These are phyloP conservation scores for Exidia glandulosa DNA, from an alignment of 768 basidiomycete genomes.

Conservation along the genomic window DNA sequence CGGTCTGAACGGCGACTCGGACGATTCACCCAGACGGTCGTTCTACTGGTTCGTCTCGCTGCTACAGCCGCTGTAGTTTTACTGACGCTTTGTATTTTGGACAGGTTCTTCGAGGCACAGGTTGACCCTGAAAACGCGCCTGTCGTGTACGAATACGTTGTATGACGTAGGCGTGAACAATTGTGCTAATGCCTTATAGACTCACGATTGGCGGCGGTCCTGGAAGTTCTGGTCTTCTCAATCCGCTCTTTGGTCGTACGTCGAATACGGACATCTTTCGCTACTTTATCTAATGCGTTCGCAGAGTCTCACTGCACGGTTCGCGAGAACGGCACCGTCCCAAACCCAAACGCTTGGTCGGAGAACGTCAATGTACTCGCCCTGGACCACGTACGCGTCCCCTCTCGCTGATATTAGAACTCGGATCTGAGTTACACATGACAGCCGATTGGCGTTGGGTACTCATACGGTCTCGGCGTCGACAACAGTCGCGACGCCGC, in stretches of 20 bases:
- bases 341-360: conserved; percentile 14
- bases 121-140: conserved; percentile 17
- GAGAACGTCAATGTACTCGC: conserved; percentile 5
- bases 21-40: conserved; percentile 10
- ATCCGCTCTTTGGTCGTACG: conserved; percentile 11
- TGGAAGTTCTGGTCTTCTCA: conserved; percentile 20
- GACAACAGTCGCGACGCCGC: conserved; percentile 23
- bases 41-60: conserved; percentile 8
- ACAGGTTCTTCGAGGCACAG: conserved; percentile 24
- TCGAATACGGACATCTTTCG: neutral
- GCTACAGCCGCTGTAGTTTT: neutral
- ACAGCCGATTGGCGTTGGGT: conserved; percentile 24
- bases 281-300: neutral
- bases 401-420: neutral
- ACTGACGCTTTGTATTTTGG: neutral
- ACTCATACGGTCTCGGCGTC: conserved; percentile 23
- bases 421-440: neutral
- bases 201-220: conserved; percentile 27
- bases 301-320: conserved; percentile 19
- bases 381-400: conserved; percentile 6
- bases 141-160: conserved; percentile 16
- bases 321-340: conserved; percentile 11
- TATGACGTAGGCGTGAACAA: neutral
- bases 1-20: conserved; percentile 20
- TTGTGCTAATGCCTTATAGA: conserved; percentile 6